Base-by-base conservation (phyloP, 129 eudicot genomes). In the Kitagawia praeruptora region DNA sequence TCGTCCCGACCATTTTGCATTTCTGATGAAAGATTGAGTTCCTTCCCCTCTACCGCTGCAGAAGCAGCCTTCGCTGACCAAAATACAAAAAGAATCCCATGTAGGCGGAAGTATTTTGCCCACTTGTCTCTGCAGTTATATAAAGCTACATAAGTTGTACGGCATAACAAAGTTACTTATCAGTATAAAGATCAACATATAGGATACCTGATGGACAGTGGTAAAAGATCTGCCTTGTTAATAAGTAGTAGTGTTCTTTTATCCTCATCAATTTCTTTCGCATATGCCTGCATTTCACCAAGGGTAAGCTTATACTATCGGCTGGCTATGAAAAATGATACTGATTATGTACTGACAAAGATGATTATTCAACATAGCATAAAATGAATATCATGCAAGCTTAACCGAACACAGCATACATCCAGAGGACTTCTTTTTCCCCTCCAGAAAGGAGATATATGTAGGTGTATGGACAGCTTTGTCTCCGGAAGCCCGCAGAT, bases 61-160 rank as follows among this genome's bases (percentile, higher is more conserved):
- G 96, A 64, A 79, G 97, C 98, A 80, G 93, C 98, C 75, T 92
- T 95, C 18, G 97, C 98, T 1, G 98, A 95, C 98, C 98, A 95
- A 83, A 95, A 95, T 45, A 92, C 4, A 66, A 87, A 89, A 74
- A 95, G 91, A 83, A 92, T 95, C 47, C 89, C 97, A 18, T 90
- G 87, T 53, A 80, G 84, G 47, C 72, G 91, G 85, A 95, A 92
- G 84, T 92, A 92, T 37, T 87, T 56, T 0, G 97, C 98, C 98
- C 98, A 95, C 80, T 90, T 88, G 45, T 78, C 83, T 77, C 98
- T 92, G 92, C 78, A 87, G 75, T 78, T 71, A 80, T 69, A 71
- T 58, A 67, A 34, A 74, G 31, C 12, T 42, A 53, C 23, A 31
- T 13, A 45, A 38, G 38, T 66, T 64, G 11, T 7, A 31, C n/a